phyloP scores from a whole-genome alignment of 202 grass and related monocot genomes.

The Setaria viridis region DNA sequence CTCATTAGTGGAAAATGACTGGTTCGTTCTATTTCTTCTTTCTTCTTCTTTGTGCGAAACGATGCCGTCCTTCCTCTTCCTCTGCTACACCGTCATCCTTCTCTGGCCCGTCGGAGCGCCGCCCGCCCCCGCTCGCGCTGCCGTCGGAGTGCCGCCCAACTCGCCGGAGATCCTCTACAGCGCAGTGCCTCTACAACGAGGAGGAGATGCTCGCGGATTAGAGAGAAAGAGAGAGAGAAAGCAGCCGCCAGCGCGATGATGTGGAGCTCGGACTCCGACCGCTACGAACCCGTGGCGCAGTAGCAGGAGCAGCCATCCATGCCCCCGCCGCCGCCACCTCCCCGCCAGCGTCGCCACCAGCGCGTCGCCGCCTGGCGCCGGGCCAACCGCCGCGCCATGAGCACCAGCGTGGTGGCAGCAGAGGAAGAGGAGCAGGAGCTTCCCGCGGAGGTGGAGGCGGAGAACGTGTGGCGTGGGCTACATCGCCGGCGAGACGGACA shows the following conservation, averaged over 20 bases:
- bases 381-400: neutral
- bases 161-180: no score
- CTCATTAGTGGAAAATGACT: no score
- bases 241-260: neutral
- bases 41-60: no score
- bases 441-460: neutral
- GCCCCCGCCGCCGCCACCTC: neutral
- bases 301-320: neutral
- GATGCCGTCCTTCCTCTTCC: no score
- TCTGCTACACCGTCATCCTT: no score
- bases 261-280: slow-evolving; percentile 47
- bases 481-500: neutral
- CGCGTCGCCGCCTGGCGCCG: slow-evolving; percentile 10
- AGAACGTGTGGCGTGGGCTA: slow-evolving; percentile 38
- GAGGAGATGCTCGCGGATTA: no score
- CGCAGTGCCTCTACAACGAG: no score
- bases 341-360: neutral
- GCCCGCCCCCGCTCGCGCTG: no score
- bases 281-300: neutral
- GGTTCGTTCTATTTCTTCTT: no score
- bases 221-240: neutral
- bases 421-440: neutral
- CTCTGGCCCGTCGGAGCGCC: no score
- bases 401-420: neutral
- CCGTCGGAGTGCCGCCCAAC: no score